Evolutionary conservation across 192 early-diverging fungal species (phyloP).

Genomic region (Lunasporangiospora selenospora): DNA sequence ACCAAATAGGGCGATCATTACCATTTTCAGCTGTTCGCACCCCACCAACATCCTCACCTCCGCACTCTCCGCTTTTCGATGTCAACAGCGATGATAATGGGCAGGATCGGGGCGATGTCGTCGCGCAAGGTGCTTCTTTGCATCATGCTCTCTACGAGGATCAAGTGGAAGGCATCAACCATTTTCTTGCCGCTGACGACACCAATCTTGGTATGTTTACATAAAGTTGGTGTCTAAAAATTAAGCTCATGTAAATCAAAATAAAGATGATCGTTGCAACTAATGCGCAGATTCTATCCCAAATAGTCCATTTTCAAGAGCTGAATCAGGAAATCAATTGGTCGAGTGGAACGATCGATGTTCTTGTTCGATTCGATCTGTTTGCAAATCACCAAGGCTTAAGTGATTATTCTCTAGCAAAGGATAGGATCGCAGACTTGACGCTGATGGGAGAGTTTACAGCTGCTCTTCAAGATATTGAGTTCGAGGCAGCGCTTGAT

Average conservation of each 20-base stretch:
- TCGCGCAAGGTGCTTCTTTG: conserved; percentile 1
- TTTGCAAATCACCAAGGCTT: conserved; percentile 2
- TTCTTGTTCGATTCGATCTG: conserved; percentile 2
- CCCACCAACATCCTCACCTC: conserved; percentile 9
- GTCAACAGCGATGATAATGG: conserved; percentile 3
- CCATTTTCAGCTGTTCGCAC: conserved; percentile 7
- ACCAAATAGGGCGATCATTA: too few species aligned
- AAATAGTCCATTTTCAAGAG: conserved; percentile 9
- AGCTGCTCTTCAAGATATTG: too few species aligned
- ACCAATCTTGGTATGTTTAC: conserved; percentile 5
- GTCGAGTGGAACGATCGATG: conserved; percentile 1
- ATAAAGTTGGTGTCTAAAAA: conserved; percentile 1
- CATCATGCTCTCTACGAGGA: conserved; percentile 4
- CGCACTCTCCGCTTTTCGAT: conserved; percentile 2
- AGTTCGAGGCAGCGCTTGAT: conserved; percentile 7
- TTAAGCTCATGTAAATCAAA: not conserved
- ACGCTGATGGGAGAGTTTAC: not conserved
- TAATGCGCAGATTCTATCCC: conserved; percentile 1
- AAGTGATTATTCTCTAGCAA: not conserved
- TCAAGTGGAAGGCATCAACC: too few species aligned
- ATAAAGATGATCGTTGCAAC: conserved; percentile 1
- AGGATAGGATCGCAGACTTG: not conserved
- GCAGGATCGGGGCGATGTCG: conserved; percentile 3
- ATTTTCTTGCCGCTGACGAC: conserved; percentile 5
- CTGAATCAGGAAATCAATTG: conserved; percentile 3